These are phyloP conservation scores for Trichophaea hybrida DNA, from an alignment of 2,329 filamentous ascomycete genomes.

Conservation along the genomic window DNA sequence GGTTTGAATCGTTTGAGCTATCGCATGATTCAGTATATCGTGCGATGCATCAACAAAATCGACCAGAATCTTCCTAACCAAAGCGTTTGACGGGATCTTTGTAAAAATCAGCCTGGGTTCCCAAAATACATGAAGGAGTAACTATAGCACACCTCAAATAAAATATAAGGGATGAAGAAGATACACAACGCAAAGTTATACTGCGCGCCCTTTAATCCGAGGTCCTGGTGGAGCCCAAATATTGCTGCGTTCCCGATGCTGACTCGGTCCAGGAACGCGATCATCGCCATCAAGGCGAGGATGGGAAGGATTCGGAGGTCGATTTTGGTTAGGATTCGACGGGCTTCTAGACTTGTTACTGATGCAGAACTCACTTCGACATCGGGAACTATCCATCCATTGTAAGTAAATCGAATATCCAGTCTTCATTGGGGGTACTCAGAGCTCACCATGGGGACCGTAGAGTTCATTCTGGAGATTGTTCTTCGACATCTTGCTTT, in stretches of 20 bases:
- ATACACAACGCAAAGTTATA: conserved; percentile 44
- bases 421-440: no score
- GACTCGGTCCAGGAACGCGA: conserved; percentile 47
- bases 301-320: conserved; percentile 59
- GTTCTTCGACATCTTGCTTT: no score
- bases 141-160: conserved; percentile 35
- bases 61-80: conserved; percentile 43
- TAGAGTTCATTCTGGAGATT: no score
- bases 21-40: conserved; percentile 25
- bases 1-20: not conserved
- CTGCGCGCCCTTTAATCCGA: conserved; percentile 43
- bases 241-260: not conserved
- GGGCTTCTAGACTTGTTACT: not conserved
- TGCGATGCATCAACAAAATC: conserved; percentile 56
- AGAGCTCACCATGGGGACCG: no score
- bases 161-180: conserved; percentile 25
- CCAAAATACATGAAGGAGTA: conserved; percentile 33
- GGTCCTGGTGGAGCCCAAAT: conserved; percentile 43
- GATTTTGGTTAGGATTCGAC: conserved; percentile 47
- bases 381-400: no score
- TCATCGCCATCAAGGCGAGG: conserved; percentile 55
- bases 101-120: conserved; percentile 49
- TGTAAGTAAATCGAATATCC: no score
- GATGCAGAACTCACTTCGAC: no score
- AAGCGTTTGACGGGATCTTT: conserved; percentile 47